Conservation (phyloP, 768 basidiomycete species). For the Pleurotus cornucopiae region DNA sequence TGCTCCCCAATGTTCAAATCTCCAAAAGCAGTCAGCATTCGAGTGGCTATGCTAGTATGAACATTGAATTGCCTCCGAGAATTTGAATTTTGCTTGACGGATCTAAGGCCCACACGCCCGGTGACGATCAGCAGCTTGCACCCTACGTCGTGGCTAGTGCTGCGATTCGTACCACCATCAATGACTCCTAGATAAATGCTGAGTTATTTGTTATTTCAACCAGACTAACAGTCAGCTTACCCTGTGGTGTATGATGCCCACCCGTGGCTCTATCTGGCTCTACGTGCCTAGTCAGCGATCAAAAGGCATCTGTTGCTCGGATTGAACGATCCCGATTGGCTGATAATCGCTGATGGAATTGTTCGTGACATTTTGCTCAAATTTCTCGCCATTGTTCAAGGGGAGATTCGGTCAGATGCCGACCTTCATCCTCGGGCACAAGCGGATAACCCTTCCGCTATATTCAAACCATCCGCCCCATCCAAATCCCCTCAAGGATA, state of each 20-base stretch:
- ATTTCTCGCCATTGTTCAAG: not conserved
- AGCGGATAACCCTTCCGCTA: too few relatives aligned
- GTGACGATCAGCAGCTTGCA: not conserved
- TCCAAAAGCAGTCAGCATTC: too few relatives aligned
- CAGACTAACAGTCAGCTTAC: not conserved
- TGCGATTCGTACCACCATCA: not conserved
- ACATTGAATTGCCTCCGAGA: constrained; percentile 3
- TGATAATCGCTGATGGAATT: not conserved
- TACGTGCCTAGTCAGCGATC: too few relatives aligned
- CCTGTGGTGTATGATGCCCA: too few relatives aligned
- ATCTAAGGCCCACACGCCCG: not conserved
- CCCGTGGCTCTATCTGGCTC: too few relatives aligned
- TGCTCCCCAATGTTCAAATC: not conserved
- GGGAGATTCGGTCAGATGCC: not conserved
- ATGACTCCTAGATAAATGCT: not conserved
- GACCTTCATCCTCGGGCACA: too few relatives aligned
- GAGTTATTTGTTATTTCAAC: not conserved
- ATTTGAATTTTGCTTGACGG: constrained; percentile 1
- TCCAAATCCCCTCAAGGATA: too few relatives aligned
- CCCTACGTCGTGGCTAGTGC: not conserved
- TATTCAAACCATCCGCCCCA: too few relatives aligned
- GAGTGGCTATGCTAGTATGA: too few relatives aligned
- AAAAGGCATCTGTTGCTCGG: not conserved
- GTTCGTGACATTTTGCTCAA: constrained; percentile 9
- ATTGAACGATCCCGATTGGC: not conserved